Evolutionary conservation across 768 basidiomycete genomes (phyloP).

Genomic region (Leccinum fibrillosum): DNA sequence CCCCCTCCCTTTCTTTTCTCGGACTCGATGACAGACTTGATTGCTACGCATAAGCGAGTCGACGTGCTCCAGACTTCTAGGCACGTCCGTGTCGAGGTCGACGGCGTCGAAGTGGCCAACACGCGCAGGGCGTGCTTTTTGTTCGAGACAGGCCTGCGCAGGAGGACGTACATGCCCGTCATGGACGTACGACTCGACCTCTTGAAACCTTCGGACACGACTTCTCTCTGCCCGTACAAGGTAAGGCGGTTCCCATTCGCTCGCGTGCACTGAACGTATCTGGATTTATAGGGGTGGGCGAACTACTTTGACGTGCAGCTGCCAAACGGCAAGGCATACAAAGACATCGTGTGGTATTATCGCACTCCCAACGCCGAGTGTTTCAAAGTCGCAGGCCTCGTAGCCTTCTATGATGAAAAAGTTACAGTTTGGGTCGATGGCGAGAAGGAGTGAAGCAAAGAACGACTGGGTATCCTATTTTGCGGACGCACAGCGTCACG

Average conservation of each 20-base stretch:
- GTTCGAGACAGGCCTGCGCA: conserved; percentile 54
- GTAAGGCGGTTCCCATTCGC: conserved; percentile 25
- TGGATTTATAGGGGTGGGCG: conserved; percentile 47
- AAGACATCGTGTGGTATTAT: conserved; percentile 66
- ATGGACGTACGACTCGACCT: conserved; percentile 51
- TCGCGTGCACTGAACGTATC: background rate
- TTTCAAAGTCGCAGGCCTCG: conserved; percentile 45
- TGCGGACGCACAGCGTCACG: background rate
- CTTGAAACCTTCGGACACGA: conserved; percentile 44
- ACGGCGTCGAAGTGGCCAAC: conserved; percentile 62
- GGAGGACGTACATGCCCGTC: conserved; percentile 60
- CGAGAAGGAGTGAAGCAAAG: conserved; percentile 37
- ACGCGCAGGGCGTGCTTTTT: conserved; percentile 51
- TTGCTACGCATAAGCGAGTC: conserved; percentile 41
- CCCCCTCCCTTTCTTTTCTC: background rate
- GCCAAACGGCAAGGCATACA: conserved; percentile 39
- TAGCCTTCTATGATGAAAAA: conserved; percentile 66
- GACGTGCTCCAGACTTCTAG: conserved; percentile 60
- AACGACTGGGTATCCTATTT: background rate
- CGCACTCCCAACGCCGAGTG: conserved; percentile 50
- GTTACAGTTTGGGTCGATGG: conserved; percentile 65
- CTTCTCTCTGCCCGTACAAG: conserved; percentile 63
- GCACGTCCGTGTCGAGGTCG: conserved; percentile 56
- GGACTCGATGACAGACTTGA: background rate
- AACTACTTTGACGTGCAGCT: conserved; percentile 53